A percentile compares a stretch with the other conserved stretches of the same genome.
Evolutionary conservation across 768 basidiomycete species (phyloP).

Genomic region (Termitomyces bulborhizus): DNA sequence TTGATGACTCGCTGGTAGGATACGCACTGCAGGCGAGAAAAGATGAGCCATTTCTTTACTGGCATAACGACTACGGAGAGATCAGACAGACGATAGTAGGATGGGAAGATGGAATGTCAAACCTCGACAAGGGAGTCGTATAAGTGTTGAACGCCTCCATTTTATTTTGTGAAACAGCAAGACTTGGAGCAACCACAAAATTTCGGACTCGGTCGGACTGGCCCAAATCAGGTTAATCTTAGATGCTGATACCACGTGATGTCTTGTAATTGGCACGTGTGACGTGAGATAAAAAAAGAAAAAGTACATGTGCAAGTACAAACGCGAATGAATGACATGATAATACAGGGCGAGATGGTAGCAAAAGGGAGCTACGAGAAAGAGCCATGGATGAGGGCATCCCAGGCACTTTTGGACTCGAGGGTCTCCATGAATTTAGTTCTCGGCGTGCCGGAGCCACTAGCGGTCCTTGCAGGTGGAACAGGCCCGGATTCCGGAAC

Average conservation of each 20-base stretch:
- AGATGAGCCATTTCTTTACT: conserved; percentile 98
- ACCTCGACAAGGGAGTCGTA: conserved; percentile 82
- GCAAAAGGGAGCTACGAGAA: conserved; percentile 48
- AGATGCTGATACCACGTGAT: not conserved
- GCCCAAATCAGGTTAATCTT: not conserved
- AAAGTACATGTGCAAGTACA: not conserved
- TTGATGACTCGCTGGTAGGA: not conserved
- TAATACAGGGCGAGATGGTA: not conserved
- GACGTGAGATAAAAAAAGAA: too few relatives aligned
- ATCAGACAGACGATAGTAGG: conserved; percentile 1
- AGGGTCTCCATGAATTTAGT: conserved; percentile 52
- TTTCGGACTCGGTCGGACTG: not conserved
- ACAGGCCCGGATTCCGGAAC: conserved; percentile 11
- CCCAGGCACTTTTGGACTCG: conserved; percentile 59
- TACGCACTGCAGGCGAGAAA: conserved; percentile 85
- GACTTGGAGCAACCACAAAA: not conserved
- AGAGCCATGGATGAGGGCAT: conserved; percentile 61
- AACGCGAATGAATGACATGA: not conserved
- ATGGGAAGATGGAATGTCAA: not conserved
- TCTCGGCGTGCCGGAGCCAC: conserved; percentile 25
- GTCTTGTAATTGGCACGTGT: not conserved
- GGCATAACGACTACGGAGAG: conserved; percentile 79
- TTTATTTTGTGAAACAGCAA: not conserved
- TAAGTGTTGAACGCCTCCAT: conserved; percentile 69
- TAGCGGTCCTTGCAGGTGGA: not conserved